Evolutionary conservation across 768 basidiomycete genomes (phyloP), one percentile per base, ranked within the genome.

Genomic region (Gyrodon lividus): DNA sequence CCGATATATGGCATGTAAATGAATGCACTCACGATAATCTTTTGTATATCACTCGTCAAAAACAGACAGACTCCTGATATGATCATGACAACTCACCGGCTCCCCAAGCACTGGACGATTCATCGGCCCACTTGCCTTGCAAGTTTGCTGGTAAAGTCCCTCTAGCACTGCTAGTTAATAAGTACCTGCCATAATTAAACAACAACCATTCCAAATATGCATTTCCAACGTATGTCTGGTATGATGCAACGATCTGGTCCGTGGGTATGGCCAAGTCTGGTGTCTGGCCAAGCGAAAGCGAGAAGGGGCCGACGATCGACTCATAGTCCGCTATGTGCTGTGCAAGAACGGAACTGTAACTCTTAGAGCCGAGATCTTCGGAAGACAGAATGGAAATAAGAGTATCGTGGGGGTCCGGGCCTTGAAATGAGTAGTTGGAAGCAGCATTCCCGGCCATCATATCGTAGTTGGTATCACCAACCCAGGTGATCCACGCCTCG

Each of bases 91-190:
- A 68, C 77, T 50, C 58, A 84, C 83, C 84, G 43, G 79, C 81
- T 57, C 76, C 67, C 86, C 87, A 89, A 14, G 86, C 70, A 58
- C 77, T 84, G 1, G 62, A 56, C 30, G 64, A 62, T 9, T 77
- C 82, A 46, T 79, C 68, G 8, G 77, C 84, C 88, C 87, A 89
- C 57, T 82, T 83, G 0, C 87, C 88, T 58, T 89, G 88, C 52
- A 90, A 58, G 64, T 89, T 89, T 7, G 86, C 79, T 0, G 87
- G 87, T 19, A 90, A 71, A 2, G 57, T 56, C 2, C 88, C 84
- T 55, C 86, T 72, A 8, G 82, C 78, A 57, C 84, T 86, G 52
- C 78, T 77, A 23, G 74, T 71, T 19, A 89, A 72, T 60, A 89
- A 60, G 57, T 89, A 89, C 44, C 87, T 72, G 19, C 86, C 87